These are phyloP conservation scores for Boletus semigastroideus DNA, from an alignment of 1,284 basidiomycete genomes.

Conservation along the genomic window DNA sequence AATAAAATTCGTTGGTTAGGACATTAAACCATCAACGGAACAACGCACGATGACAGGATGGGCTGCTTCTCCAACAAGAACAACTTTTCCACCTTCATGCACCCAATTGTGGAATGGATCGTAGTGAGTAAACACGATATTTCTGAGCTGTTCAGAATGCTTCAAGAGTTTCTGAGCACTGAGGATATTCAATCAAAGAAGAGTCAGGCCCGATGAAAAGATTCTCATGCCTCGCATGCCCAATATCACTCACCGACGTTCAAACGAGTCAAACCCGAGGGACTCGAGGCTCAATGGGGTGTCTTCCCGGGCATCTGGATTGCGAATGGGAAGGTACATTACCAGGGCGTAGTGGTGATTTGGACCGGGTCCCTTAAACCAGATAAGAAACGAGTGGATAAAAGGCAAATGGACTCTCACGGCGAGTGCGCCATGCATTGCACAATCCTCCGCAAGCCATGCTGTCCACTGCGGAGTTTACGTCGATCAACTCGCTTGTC, in stretches of 20 bases:
- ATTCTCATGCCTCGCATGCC: not conserved
- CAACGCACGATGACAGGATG: slow-evolving; percentile 46
- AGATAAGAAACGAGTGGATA: not conserved
- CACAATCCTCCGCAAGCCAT: slow-evolving; percentile 27
- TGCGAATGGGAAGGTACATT: slow-evolving; percentile 27
- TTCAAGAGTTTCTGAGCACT: slow-evolving; percentile 44
- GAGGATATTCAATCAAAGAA: not conserved
- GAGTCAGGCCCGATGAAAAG: not conserved
- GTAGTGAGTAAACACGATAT: slow-evolving; percentile 37
- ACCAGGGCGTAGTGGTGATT: slow-evolving; percentile 34
- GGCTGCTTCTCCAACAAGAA: slow-evolving; percentile 51
- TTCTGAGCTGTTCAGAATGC: slow-evolving; percentile 34
- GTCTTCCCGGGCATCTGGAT: slow-evolving; percentile 27
- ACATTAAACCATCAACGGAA: not conserved
- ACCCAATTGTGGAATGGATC: slow-evolving; percentile 44
- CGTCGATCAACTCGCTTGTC: not conserved
- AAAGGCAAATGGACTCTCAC: slow-evolving; percentile 6
- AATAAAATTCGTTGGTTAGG: not conserved
- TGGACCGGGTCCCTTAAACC: slow-evolving; percentile 25
- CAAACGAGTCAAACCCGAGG: slow-evolving; percentile 27
- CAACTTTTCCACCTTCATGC: slow-evolving; percentile 46
- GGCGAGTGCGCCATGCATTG: slow-evolving; percentile 16
- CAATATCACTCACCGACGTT: slow-evolving; percentile 31
- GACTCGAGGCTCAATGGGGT: slow-evolving; percentile 23
- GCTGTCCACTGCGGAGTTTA: slow-evolving; percentile 15